These are phyloP conservation scores for Geranomyces variabilis DNA, from an alignment of 192 early-diverging fungal species.

Conservation along the genomic window DNA sequence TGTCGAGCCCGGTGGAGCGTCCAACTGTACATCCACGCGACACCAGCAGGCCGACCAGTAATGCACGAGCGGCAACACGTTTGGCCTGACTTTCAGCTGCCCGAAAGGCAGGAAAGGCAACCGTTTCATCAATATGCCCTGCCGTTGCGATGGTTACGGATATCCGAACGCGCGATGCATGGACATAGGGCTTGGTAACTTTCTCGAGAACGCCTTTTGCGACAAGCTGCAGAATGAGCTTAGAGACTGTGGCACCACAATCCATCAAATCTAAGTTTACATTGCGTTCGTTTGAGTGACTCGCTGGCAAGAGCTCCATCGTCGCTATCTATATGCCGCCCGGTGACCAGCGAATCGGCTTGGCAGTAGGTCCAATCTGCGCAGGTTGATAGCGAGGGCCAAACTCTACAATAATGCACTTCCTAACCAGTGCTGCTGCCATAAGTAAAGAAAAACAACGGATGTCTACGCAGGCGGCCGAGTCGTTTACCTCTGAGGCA, in stretches of 20 bases:
- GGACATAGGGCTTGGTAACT: background rate
- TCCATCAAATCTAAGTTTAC: background rate
- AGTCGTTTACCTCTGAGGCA: background rate
- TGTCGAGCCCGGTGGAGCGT: background rate
- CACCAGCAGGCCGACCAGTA: slow-evolving; percentile 4
- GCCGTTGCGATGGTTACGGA: background rate
- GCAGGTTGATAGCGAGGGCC: background rate
- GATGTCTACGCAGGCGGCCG: too few species aligned
- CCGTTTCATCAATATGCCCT: background rate
- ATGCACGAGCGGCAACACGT: background rate
- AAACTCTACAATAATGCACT: background rate
- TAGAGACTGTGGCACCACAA: background rate
- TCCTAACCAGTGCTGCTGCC: background rate
- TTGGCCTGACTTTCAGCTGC: background rate
- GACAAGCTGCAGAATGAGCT: background rate
- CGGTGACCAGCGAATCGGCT: background rate
- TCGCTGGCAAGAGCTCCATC: background rate
- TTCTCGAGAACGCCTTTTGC: background rate
- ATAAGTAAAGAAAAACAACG: background rate
- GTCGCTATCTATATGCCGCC: background rate
- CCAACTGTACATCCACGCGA: background rate
- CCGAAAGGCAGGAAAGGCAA: background rate
- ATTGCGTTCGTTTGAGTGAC: background rate
- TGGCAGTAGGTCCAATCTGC: background rate
- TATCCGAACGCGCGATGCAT: background rate